These are phyloP conservation scores for Magnusiomyces tetraspermus DNA, from an alignment of 1,139 yeast genomes.

Conservation along the genomic window DNA sequence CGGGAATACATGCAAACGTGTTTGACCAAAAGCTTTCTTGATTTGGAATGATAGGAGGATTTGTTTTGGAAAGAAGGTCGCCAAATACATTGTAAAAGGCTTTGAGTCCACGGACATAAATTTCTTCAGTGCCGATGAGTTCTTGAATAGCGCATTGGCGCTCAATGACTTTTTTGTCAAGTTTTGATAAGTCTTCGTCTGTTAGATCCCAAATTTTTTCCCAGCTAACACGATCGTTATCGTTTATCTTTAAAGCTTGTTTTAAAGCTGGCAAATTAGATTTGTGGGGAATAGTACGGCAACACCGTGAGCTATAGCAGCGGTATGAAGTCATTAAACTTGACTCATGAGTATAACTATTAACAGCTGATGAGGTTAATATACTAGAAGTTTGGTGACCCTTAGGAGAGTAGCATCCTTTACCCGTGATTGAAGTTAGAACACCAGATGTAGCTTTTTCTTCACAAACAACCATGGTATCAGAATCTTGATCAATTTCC, in stretches of 20 bases:
- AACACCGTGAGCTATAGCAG: slow-evolving; percentile 29
- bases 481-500: slow-evolving; percentile 28
- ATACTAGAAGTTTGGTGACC: slow-evolving; percentile 15
- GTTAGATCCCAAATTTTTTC: slow-evolving; percentile 52
- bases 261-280: slow-evolving; percentile 22
- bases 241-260: slow-evolving; percentile 16
- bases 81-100: slow-evolving; percentile 56
- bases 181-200: slow-evolving; percentile 45
- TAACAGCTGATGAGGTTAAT: not conserved
- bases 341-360: not conserved
- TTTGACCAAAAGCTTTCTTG: slow-evolving; percentile 50
- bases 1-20: slow-evolving; percentile 52
- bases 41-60: slow-evolving; percentile 38
- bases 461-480: slow-evolving; percentile 22
- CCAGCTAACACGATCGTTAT: slow-evolving; percentile 43
- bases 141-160: slow-evolving; percentile 75
- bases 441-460: slow-evolving; percentile 37
- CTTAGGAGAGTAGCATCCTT: slow-evolving; percentile 34
- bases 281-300: slow-evolving; percentile 25
- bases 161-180: slow-evolving; percentile 49
- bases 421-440: slow-evolving; percentile 35
- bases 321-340: not conserved
- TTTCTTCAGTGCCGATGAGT: slow-evolving; percentile 62
- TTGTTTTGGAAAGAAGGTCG: slow-evolving; percentile 34
- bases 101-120: slow-evolving; percentile 59